Conservation (phyloP, 768 basidiomycete species). For the Melanogaster broomeanus region DNA sequence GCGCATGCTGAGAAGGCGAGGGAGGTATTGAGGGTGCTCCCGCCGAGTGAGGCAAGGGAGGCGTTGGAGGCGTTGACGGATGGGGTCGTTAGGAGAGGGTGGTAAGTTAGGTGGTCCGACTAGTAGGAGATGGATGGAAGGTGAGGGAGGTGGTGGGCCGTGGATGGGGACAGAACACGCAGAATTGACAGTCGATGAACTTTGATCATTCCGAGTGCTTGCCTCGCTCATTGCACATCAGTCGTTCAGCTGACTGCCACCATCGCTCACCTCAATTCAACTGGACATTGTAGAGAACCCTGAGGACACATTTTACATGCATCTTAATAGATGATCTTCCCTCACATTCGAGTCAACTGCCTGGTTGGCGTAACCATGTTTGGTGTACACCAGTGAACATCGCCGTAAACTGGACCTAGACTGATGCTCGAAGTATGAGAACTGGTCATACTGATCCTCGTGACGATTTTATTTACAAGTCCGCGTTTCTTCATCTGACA, state of each 20-base stretch:
- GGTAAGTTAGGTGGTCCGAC: slow-evolving; percentile 28
- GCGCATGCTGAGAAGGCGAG: slow-evolving; percentile 77
- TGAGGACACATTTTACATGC: slow-evolving; percentile 1
- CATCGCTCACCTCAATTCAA: background rate
- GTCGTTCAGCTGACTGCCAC: background rate
- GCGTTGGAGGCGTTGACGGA: slow-evolving; percentile 77
- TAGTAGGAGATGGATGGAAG: no score
- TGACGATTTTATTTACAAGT: no score
- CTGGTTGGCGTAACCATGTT: background rate
- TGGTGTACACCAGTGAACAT: background rate
- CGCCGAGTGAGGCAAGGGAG: slow-evolving; percentile 76
- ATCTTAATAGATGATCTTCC: background rate
- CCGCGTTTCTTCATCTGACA: no score
- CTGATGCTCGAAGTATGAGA: no score
- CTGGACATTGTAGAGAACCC: background rate
- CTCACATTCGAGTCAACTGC: background rate
- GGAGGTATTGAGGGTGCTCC: slow-evolving; percentile 66
- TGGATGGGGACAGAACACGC: background rate
- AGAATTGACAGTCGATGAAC: slow-evolving; percentile 3
- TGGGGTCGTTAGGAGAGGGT: slow-evolving; percentile 61
- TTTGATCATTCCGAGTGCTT: no score
- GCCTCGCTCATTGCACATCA: background rate
- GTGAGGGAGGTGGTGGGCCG: background rate
- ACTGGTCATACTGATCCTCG: background rate
- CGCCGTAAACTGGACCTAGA: background rate